Evolutionary conservation across 306 rosid species (phyloP), one percentile per base, ranked within the genome.

Genomic region (Trifolium dubium): DNA sequence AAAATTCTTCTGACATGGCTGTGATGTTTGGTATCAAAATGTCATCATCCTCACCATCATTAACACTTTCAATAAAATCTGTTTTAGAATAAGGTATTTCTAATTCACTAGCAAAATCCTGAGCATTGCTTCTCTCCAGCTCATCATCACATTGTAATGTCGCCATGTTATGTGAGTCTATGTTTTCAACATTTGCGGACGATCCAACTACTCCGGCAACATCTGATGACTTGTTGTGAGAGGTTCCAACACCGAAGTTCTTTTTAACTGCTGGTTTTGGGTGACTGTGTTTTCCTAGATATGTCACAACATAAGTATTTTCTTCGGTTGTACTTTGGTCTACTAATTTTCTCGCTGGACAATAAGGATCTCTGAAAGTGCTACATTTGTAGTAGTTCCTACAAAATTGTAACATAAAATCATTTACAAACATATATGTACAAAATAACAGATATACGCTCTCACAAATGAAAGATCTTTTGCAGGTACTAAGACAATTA

Each of bases 301-400:
- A 51, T 0, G 58, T 51, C 58, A 51, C 58, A 17, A 6, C 3
- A 51, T 15, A 51, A 51, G 58, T 51, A 10, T 17, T 15, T 28
- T 51, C 58, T 2, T 7, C 3, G 6, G 58, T 51, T 15, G 15
- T 15, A 2, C 58, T 15, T 51, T 51, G 15, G 15, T 51, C 58
- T 15, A 51, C 58, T 7, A 6, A 1, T 17, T 17, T 51, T n/a
- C 10, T 51, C 17, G 58, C 58, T 6, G 5, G 4, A 51, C 58
- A 51, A n/a, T 6, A 23, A 23, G 23, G 23, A 23, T 23, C 58
- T 15, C 9, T 0, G 2, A 2, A 17, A 51, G 18, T 51, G 29
- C 58, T 51, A 51, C 58, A 51, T 51, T 17, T 51, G 58, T 51
- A 51, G 28, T 51, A 51, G 58, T 28, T 51, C 28, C 58, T 51